Conservation (phyloP, 2,329 filamentous ascomycete genomes). For the Talaromyces sp. region DNA sequence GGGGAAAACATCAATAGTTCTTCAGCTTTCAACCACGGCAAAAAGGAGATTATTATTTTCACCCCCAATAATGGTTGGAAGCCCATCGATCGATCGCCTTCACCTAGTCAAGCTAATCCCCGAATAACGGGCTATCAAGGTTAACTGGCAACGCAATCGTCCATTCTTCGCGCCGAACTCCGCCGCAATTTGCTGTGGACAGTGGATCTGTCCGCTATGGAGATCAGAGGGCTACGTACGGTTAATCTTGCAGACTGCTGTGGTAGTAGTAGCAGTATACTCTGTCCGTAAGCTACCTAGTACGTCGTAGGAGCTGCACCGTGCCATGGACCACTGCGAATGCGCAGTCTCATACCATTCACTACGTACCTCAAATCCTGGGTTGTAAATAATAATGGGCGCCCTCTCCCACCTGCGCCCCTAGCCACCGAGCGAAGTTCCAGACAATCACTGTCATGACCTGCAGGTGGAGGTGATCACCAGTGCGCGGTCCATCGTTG, state of each 20-base stretch:
- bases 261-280: not conserved
- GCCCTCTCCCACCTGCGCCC: not conserved
- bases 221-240: constrained; percentile 8
- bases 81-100: not conserved
- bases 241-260: not conserved
- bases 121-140: not conserved
- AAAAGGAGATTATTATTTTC: not conserved
- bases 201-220: constrained; percentile 12
- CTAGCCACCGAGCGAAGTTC: constrained; percentile 3
- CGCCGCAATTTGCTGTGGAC: not conserved
- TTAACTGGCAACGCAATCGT: not conserved
- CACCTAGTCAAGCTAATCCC: not conserved
- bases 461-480: constrained; percentile 14
- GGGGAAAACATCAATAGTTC: not conserved
- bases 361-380: constrained; percentile 5
- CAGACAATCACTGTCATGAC: constrained; percentile 12
- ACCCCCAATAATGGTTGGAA: not conserved
- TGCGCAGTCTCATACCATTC: not conserved
- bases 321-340: constrained; percentile 3
- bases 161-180: constrained; percentile 6
- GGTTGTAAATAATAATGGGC: not conserved
- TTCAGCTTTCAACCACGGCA: not conserved
- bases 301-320: not conserved
- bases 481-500: constrained; percentile 9
- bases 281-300: not conserved